Conservation (phyloP, 2,329 filamentous ascomycete genomes). For the Stachybotrys elegans region DNA sequence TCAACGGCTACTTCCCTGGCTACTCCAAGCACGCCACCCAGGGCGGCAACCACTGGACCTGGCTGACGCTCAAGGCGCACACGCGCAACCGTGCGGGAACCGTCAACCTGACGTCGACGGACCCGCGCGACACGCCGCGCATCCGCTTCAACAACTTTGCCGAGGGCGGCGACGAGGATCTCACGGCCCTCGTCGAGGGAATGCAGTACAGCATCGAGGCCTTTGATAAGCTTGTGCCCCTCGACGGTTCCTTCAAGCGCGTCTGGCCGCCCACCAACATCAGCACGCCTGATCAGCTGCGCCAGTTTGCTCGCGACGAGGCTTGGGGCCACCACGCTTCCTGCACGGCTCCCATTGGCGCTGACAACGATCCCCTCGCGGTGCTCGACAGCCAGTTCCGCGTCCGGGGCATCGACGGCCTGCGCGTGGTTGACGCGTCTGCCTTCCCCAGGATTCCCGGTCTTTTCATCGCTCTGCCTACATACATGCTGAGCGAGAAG, state of each 20-base stretch:
- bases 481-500: conserved; percentile 55
- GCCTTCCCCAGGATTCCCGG: conserved; percentile 47
- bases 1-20: neutral
- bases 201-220: conserved; percentile 40
- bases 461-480: conserved; percentile 42
- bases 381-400: conserved; percentile 51
- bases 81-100: conserved; percentile 54
- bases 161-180: conserved; percentile 39
- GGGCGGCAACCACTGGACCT: neutral
- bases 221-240: too few species aligned
- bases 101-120: conserved; percentile 53
- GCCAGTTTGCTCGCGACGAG: conserved; percentile 40
- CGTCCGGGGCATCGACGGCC: conserved; percentile 45
- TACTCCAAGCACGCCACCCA: neutral
- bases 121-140: conserved; percentile 58
- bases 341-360: conserved; percentile 50
- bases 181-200: conserved; percentile 37
- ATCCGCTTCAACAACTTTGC: conserved; percentile 57
- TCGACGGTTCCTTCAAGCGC: too few species aligned
- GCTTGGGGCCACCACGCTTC: conserved; percentile 55
- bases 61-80: conserved; percentile 35
- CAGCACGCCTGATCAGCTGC: too few species aligned
- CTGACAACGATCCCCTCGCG: conserved; percentile 45
- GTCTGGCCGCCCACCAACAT: too few species aligned
- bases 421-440: conserved; percentile 55